Evolutionary conservation across 768 basidiomycete species (phyloP), one percentile per base, ranked within the genome.

Genomic region (Russula virescens): DNA sequence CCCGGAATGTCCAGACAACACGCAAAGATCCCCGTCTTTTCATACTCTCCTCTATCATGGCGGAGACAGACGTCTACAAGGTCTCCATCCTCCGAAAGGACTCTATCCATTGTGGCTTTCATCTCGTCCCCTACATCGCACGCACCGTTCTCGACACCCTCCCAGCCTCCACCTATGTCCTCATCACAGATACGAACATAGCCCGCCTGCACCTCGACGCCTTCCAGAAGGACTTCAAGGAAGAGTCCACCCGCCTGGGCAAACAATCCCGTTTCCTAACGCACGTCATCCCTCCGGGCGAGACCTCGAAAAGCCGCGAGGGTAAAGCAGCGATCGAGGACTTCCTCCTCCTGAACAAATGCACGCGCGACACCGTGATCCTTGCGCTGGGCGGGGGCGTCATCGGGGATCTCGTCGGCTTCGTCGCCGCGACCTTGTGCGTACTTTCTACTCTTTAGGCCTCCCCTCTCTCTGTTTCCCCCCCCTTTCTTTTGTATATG

Each of bases 381-480:
- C 76, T 99, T 58, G 96, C 95, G 0, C 81, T 99, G 25, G 97
- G 97, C 35, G 96, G 97, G 38, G 97, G 97, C 31, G 97, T 99
- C 59, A 91, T 99, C 62, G 97, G 97, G 14, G 96, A 99, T 76
- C 80, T 98, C 23, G 87, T 94, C 61, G 97, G 97, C 35, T 99
- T 96, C 69, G 94, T 97, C 61, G 91, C 97, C 26, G 91, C 97
- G 2, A 98, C 96, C 14, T 96, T 96, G 94, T 96, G 70, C 75
- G 92, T 82, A 5, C 23, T 23, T 2, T 42, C 34, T 3, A 6
- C 34, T 21, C n/a, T n/a, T n/a, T n/a, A n/a, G n/a, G n/a, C n/a
- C n/a, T n/a, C n/a, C n/a, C n/a, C n/a, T n/a, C n/a, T n/a, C n/a
- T n/a, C 8, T 28, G 19, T 16, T 11, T 2, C 5, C 9, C 43